These are phyloP conservation scores for Eimeria brunetti DNA, from an alignment of 169 alveolate species.

Conservation along the genomic window DNA sequence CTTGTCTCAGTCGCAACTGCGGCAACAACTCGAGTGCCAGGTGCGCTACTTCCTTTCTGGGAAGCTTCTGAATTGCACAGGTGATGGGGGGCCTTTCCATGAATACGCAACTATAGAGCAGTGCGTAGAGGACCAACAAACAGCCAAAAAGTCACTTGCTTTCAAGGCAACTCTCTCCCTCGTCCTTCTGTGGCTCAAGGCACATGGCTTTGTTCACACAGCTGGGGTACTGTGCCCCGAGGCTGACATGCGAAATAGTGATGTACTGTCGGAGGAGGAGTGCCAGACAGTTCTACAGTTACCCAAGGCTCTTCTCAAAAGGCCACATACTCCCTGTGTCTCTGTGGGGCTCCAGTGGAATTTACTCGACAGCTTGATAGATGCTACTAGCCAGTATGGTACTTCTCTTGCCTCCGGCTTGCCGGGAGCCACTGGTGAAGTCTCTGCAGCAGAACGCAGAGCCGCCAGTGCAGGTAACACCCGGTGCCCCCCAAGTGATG, in stretches of 20 bases:
- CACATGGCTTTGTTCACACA: conserved; percentile 59
- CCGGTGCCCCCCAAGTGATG: neutral
- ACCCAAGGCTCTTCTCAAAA: conserved; percentile 22
- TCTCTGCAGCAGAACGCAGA: neutral
- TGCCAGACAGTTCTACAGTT: conserved; percentile 20
- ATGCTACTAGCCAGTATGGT: conserved; percentile 12
- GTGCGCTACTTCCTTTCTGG: conserved; percentile 69
- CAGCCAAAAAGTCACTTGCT: conserved; percentile 7
- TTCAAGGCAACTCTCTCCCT: conserved; percentile 66
- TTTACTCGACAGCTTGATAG: conserved; percentile 52
- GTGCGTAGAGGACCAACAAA: neutral
- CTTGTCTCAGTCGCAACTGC: conserved; percentile 51
- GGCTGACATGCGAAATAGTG: conserved; percentile 23
- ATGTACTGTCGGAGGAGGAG: conserved; percentile 60
- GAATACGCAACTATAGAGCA: neutral
- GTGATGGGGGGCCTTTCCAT: neutral
- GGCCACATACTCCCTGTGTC: neutral
- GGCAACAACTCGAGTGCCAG: conserved; percentile 64
- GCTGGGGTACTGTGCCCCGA: conserved; percentile 64
- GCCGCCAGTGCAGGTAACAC: conserved; percentile 8
- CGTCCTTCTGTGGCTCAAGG: conserved; percentile 50
- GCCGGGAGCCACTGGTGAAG: neutral
- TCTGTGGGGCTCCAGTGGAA: conserved; percentile 32
- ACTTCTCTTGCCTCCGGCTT: neutral
- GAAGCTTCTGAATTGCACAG: conserved; percentile 13